Base-by-base conservation (phyloP, 1,139 yeast genomes). In the Pichia sp. region DNA sequence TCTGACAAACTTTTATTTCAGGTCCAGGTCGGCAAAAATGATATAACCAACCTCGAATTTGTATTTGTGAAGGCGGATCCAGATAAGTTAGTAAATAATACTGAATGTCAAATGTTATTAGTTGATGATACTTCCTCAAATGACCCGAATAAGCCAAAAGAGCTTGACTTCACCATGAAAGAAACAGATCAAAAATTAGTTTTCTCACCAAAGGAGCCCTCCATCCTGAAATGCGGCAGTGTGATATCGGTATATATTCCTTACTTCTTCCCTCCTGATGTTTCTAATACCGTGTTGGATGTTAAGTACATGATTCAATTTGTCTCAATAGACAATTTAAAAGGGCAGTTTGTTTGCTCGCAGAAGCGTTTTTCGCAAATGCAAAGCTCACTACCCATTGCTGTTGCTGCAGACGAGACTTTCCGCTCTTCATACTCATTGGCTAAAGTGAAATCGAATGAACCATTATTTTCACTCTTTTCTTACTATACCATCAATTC, bases 321-420 rank as follows among this genome's bases (percentile, higher is more conserved):
- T 33, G 17, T 24, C 8, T 45, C 53, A 6, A 36, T 49, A 2
- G 52, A 51, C 10, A 49, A 50, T 12, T 51, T 45, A 10, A 48
- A n/a, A 10, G 38, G 33, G 2, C 14, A 33, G 17, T 53, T 46
- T 50, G 12, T 17, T 12, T 56, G 55, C 33, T 55, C 64, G 4
- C 56, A 60, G 44, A 47, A 31, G 3, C 9, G 53, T 34, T 42
- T 56, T 9, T 55, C 58, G 68, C 49, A 65, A 63, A 62, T 85
- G 7, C 84, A 84, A 56, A 76, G 83, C 5, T 73, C 82, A 1
- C 72, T 87, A 41, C 71, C 76, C 14, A 66, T 84, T 6, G 84
- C 91, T 0, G 92, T 87, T 1, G 80, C 88, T 2, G 95, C 87
- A 2, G 92, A 86, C 63, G 95, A 88, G 66, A 81, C 84, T 14